Evolutionary conservation across 331 rosid species (phyloP), one percentile per base, ranked within the genome.

Genomic region (Acacia pycnantha): DNA sequence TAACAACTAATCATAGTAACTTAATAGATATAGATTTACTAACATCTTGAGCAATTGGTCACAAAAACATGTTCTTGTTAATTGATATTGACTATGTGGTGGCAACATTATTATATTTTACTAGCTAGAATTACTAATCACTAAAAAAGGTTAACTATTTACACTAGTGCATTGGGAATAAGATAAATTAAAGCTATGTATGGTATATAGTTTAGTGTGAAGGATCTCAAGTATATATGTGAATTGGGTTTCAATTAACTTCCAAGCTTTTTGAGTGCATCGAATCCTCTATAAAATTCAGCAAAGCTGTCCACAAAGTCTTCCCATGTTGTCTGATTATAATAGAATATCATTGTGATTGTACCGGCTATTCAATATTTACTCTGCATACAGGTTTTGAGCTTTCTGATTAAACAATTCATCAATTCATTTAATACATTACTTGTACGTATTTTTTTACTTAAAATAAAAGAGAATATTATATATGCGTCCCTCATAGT

Each of bases 161-260:
- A 64, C 41, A 64, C 41, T 27, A 13, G 69, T 64, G n/a, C 41
- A 9, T 33, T 33, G 53, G 71, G 51, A 19, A 82, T 62, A 61
- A 58, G 69, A 70, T 77, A 73, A n/a, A n/a, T n/a, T n/a, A n/a
- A 73, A 73, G 73, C 56, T 6, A 43, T 65, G 59, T 29, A 37
- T 37, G 6, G 59, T 29, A 37, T 37, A 37, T 59, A 26, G 26
- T 15, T 62, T 79, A 70, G n/a, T 76, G 27, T 26, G 1, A 5
- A 19, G 77, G 41, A 40, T 31, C 71, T 31, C 71, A 19, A 67
- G 37, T 27, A 59, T 74, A 12, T 50, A 5, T 50, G 1, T 53
- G 68, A 48, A 82, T 70, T 76, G 4, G 12, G 78, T 53, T 68
- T 53, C 50, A 66, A 66, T 37, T 58, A 59, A 18, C 71, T n/a